Evolutionary conservation across 805 yeast genomes (phyloP), one percentile per base, ranked within the genome.

Genomic region (Candida nonsorbophila): DNA sequence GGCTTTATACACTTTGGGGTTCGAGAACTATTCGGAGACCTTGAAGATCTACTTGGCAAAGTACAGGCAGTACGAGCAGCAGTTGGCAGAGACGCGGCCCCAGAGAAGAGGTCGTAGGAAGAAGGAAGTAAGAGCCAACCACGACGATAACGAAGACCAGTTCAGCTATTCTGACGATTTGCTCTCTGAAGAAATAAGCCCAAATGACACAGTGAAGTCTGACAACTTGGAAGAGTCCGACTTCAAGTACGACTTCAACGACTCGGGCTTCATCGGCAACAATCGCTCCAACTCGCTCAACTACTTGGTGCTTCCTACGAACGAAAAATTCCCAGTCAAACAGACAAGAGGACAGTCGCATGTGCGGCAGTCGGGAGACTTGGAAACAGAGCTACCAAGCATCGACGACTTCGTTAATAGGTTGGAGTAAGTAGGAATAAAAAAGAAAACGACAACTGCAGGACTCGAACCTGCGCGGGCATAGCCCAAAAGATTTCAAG

Each of bases 11-110:
- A 69, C 77, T 2, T 55, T 83, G 20, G 92, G 92, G 4, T 82
- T 83, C 46, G 92, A 83, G 47, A 80, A 81, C 47, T 83, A 82
- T 46, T 84, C 88, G 1, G 90, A 81, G 47, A 77, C 80, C 2
- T 58, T 83, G 35, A 79, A 80, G 50, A 83, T 83, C 17, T 82
- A 81, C 45, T 45, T 51, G n/a, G 53, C 55, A 13, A 51, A 51
- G 23, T 51, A 48, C 26, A 30, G 55, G 38, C 37, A 37, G 15
- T 27, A 24, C 23, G 44, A 40, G 16, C 44, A 40, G 17, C 26
- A 14, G 22, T 39, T 37, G 20, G 44, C 40, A 12, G 41, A 32
- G n/a, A 34, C 28, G 16, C 27, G 25, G 11, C 43, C 43, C 3
- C 40, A 31, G 10, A 33, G 40, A 20, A 33, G 17, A 15, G 10